phyloP scores from a whole-genome alignment of 805 yeast genomes.

The Candida piceae region DNA sequence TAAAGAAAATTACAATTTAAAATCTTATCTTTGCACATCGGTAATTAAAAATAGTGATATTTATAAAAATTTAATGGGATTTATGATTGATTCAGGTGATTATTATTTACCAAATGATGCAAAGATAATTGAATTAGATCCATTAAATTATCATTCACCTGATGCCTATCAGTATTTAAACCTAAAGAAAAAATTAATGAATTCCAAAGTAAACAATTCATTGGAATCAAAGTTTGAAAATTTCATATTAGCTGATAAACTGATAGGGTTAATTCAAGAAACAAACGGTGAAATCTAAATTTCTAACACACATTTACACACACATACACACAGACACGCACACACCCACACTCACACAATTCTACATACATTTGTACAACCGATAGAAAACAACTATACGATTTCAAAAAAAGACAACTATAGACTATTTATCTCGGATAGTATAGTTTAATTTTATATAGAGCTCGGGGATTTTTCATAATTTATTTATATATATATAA shows the following conservation, averaged over 20 bases:
- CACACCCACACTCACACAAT: too few relatives aligned
- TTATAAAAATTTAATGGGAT: conserved; percentile 29
- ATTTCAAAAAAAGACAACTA: too few relatives aligned
- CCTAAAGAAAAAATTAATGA: conserved; percentile 18
- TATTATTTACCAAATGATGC: conserved; percentile 23
- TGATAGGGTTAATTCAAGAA: conserved; percentile 12
- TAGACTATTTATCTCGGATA: too few relatives aligned
- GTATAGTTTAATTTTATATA: too few relatives aligned
- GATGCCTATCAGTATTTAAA: conserved; percentile 19
- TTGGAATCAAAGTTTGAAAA: conserved; percentile 5
- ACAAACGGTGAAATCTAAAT: too few relatives aligned
- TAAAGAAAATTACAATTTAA: conserved; percentile 4
- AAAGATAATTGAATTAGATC: conserved; percentile 11
- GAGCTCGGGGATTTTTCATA: too few relatives aligned
- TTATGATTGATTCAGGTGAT: conserved; percentile 38
- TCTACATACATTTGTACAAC: too few relatives aligned
- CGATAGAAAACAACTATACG: too few relatives aligned
- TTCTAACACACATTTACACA: too few relatives aligned
- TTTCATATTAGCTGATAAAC: conserved; percentile 14
- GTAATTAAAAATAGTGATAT: conserved; percentile 16
- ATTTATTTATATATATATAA: too few relatives aligned
- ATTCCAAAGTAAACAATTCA: conserved; percentile 10
- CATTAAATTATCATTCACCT: conserved; percentile 7
- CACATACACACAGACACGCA: too few relatives aligned
- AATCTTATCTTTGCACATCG: conserved; percentile 1